Evolutionary conservation across 148 eudicot genomes (phyloP).

Genomic region (Diospyros lotus): DNA sequence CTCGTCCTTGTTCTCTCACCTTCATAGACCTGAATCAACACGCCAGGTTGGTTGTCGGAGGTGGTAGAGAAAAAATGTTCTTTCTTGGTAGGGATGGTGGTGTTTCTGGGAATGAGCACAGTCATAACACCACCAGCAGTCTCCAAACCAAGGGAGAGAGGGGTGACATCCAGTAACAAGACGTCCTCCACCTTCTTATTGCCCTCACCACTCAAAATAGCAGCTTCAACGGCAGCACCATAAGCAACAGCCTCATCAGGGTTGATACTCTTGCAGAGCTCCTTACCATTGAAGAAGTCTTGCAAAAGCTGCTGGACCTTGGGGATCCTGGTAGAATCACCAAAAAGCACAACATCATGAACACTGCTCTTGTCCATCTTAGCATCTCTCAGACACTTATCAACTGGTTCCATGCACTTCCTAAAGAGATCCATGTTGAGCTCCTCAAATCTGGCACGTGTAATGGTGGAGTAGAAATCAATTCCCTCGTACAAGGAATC

Average conservation of each 20-base stretch:
- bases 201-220: slow-evolving; percentile 38
- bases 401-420: neutral
- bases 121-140: slow-evolving; percentile 12
- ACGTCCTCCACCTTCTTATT: slow-evolving; percentile 37
- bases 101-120: too few species aligned
- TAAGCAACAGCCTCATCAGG: neutral
- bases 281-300: slow-evolving; percentile 20
- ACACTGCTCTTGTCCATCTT: too few species aligned
- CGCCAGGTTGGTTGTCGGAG: too few species aligned
- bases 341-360: slow-evolving; percentile 27
- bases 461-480: slow-evolving; percentile 22
- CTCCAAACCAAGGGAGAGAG: too few species aligned
- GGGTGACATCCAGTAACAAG: too few species aligned
- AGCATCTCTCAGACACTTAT: slow-evolving; percentile 22
- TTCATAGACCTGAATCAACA: too few species aligned
- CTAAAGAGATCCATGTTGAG: too few species aligned
- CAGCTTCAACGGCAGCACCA: slow-evolving; percentile 38
- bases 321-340: too few species aligned
- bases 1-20: too few species aligned
- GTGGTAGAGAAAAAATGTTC: accelerated
- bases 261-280: slow-evolving; percentile 5
- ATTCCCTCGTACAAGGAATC: slow-evolving; percentile 27
- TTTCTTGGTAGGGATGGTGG: too few species aligned
- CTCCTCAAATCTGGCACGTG: too few species aligned
- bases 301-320: too few species aligned